Evolutionary conservation across 768 basidiomycete species (phyloP), one percentile per base, ranked within the genome.

Genomic region (Trametes cingulata): DNA sequence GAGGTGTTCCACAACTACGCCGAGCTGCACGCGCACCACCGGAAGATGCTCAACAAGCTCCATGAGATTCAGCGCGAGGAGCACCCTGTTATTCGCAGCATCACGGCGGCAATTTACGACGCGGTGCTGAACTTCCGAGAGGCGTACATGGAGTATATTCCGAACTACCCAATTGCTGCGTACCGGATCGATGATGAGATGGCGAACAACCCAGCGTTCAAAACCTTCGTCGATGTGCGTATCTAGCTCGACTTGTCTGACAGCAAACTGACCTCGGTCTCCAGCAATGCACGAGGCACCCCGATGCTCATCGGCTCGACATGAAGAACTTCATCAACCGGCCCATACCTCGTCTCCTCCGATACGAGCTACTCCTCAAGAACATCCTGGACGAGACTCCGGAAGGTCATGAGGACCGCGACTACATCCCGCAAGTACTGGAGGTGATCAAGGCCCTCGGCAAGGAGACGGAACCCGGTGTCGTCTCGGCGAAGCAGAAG

Each of bases 311-410:
- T 67, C 85, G 88, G 50, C 79, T 93, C 19, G 94, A 95, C 70
- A 90, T 99, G 85, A 94, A 95, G 71, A 88, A 82, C 66, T 99
- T 98, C 75, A 90, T 95, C 69, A 87, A 92, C 67, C 86, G 94
- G 37, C 93, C 95, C 1, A 95, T 96, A 64, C 91, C 93, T 60
- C 87, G 96, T 43, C 75, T 96, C 36, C 78, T 95, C 41, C 90
- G 95, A 48, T 98, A 98, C 71, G 88, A 91, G 63, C 79, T 98
- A 1, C 79, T 98, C 17, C 75, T 98, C 61, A 89, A 88, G 63
- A 80, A 83, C 33, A 90, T 98, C 63, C 75, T 88, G 62, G 89
- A 94, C 19, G 86, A 88, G 64, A 85, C 92, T 0, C 83, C 86
- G 0, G 73, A 79, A 9, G 84, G 81, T 2, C 89, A 96, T 66